Evolutionary conservation across 176 grass and related monocot genomes (phyloP).

Genomic region (Tuctoria greenei): DNA sequence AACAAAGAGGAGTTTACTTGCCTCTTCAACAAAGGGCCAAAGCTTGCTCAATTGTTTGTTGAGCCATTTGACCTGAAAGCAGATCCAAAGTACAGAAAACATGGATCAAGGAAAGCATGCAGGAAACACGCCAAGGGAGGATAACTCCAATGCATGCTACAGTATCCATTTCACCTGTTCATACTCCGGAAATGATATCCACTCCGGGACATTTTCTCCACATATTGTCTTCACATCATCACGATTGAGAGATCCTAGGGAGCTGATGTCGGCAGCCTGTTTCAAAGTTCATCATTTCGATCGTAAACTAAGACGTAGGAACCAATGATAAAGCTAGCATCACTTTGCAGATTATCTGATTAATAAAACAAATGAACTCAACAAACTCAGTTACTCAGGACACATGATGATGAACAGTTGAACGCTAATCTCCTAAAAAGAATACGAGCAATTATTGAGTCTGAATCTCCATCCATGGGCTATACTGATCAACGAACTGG

Average conservation of each 20-base stretch:
- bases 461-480: neutral
- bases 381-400: constrained; percentile 3
- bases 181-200: constrained; percentile 90
- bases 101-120: constrained; percentile 1
- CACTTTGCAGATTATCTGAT: neutral
- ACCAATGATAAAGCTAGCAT: neutral
- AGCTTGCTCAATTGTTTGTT: constrained; percentile 82
- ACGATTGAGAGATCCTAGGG: constrained; percentile 62
- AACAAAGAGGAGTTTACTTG: constrained; percentile 16
- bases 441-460: neutral
- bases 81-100: constrained; percentile 11
- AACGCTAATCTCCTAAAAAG: neutral
- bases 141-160: neutral
- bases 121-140: neutral
- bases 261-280: constrained; percentile 72
- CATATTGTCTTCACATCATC: constrained; percentile 96
- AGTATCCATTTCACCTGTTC: constrained; percentile 73
- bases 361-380: neutral
- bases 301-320: neutral
- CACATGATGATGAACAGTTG: neutral
- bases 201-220: constrained; percentile 81
- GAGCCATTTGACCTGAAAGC: constrained; percentile 92
- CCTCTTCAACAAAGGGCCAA: constrained; percentile 94
- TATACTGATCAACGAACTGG: neutral
- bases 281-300: neutral